Evolutionary conservation across 2,329 filamentous ascomycete genomes (phyloP), one percentile per base, ranked within the genome.

Genomic region (Orbilia blumenaviensis): DNA sequence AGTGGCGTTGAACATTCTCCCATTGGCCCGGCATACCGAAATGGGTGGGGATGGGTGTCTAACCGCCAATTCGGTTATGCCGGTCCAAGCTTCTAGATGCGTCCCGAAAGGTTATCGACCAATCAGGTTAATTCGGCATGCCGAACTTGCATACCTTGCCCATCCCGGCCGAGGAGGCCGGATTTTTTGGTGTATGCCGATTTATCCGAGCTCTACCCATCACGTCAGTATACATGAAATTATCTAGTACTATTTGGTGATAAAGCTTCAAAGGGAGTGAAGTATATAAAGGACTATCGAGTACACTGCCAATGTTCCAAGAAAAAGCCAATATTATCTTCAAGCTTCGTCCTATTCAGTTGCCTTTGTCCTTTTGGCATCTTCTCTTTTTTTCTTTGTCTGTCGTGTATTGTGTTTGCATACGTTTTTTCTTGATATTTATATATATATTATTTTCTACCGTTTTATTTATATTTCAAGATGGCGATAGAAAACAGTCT

Each of bases 51-150:
- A 18, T 12, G 7, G n/a, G 16, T 62, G 42, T 27, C 16, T 66
- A 72, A 60, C 67, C 67, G 67, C 67, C 67, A 48, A 50, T 66
- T 72, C 67, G 67, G 67, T 16, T 66, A 16, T 29, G 34, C 67
- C 67, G 67, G 67, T 27, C 52, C n/a, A 56, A 56, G 32, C 16
- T 56, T 56, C 52, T 38, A 25, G 52, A 56, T 56, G 52, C 52
- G 38, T 36, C 16, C 52, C 52, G 52, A 56, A 25, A 21, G 10
- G 2, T 38, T 38, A n/a, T 38, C 52, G 38, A 18, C 52, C 52
- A 56, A 56, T 56, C 32, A 38, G 52, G 16, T n/a, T 25, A 36
- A 18, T 38, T 56, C 52, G 52, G 52, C 52, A 56, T 56, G 52
- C 52, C 52, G 52, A 56, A 38, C 32, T 6, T 38, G 52, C n/a